Conservation (phyloP, 2,329 filamentous ascomycete species). For the Colletotrichum caudatum region DNA sequence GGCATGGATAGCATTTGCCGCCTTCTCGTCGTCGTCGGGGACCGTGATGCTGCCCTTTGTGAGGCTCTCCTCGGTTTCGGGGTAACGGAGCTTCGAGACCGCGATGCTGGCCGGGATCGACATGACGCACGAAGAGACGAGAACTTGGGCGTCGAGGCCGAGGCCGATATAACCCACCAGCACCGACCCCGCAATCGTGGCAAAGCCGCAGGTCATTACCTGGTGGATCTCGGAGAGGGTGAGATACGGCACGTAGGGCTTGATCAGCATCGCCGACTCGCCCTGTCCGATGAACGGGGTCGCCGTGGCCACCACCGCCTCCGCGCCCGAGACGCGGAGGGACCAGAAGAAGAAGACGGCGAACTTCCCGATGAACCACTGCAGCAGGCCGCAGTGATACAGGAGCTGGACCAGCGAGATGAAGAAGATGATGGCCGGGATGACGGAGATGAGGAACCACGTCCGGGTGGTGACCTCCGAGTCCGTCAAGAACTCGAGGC, state of each 20-base stretch:
- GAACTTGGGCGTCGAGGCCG: slow-evolving; percentile 76
- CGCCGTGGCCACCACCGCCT: slow-evolving; percentile 80
- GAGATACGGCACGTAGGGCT: slow-evolving; percentile 77
- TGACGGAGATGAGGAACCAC: slow-evolving; percentile 75
- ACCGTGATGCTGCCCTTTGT: slow-evolving; percentile 77
- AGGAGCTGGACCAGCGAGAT: slow-evolving; percentile 78
- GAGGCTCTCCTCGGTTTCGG: slow-evolving; percentile 78
- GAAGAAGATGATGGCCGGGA: slow-evolving; percentile 84
- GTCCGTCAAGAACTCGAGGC: slow-evolving; percentile 73
- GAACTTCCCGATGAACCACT: slow-evolving; percentile 81
- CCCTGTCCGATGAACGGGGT: slow-evolving; percentile 85
- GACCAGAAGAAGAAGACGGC: slow-evolving; percentile 83
- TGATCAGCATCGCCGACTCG: slow-evolving; percentile 82
- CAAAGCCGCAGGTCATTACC: slow-evolving; percentile 81
- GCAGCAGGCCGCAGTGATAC: slow-evolving; percentile 75
- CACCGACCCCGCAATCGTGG: slow-evolving; percentile 80
- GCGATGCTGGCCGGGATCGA: slow-evolving; percentile 80
- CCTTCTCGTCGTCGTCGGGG: slow-evolving; percentile 73
- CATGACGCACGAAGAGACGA: slow-evolving; percentile 83
- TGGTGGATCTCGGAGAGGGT: slow-evolving; percentile 80
- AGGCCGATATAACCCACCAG: slow-evolving; percentile 78
- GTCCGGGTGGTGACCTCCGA: slow-evolving; percentile 51
- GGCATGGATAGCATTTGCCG: slow-evolving; percentile 76
- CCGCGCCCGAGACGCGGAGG: slow-evolving; percentile 79
- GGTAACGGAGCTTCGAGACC: slow-evolving; percentile 78